phyloP scores from a whole-genome alignment of 345 rosid genomes.

The Murraya koenigii region DNA sequence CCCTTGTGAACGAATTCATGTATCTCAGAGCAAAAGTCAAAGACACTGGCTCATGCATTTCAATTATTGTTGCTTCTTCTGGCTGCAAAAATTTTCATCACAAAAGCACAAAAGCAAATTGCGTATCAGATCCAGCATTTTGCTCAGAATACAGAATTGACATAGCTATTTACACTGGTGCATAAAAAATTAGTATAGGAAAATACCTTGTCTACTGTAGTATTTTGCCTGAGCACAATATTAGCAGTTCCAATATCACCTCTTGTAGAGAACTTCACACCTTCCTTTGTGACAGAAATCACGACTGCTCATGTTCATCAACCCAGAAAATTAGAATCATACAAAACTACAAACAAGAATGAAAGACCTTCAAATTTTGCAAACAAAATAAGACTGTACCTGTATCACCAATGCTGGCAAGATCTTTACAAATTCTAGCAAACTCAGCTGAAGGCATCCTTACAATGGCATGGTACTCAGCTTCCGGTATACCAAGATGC shows the following conservation, averaged over 20 bases:
- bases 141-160: background rate
- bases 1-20: conserved; percentile 97
- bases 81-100: conserved; percentile 55
- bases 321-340: background rate
- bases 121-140: background rate
- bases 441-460: conserved; percentile 95
- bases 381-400: conserved; percentile 36
- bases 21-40: conserved; percentile 93
- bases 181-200: background rate
- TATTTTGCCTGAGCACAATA: conserved; percentile 91
- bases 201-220: conserved; percentile 83
- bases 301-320: conserved; percentile 50
- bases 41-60: conserved; percentile 94
- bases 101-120: background rate
- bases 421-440: conserved; percentile 87
- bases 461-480: conserved; percentile 94
- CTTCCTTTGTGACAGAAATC: conserved; percentile 95
- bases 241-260: conserved; percentile 98
- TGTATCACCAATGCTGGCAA: conserved; percentile 90
- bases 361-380: background rate
- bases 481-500: conserved; percentile 98
- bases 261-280: conserved; percentile 91
- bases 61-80: conserved; percentile 78
- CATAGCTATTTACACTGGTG: background rate
- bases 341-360: background rate